Conservation (phyloP, 192 early-diverging fungal genomes). For the Backusella liffmaniae region DNA sequence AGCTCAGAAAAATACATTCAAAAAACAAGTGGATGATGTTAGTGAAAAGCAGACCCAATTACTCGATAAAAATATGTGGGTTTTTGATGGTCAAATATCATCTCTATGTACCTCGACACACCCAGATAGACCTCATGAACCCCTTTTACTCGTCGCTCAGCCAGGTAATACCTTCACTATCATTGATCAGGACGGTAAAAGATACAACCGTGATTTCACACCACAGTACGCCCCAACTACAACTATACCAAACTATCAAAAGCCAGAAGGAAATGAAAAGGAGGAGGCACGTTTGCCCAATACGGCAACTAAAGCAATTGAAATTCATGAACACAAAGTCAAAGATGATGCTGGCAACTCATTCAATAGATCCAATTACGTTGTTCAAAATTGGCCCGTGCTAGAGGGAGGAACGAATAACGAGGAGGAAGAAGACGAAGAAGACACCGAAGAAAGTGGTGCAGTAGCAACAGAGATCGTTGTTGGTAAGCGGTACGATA, state of each 20-base stretch:
- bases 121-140: slow-evolving; percentile 36
- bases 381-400: slow-evolving; percentile 31
- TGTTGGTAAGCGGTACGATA: slow-evolving; percentile 38
- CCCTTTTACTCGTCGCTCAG: slow-evolving; percentile 54
- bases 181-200: slow-evolving; percentile 40
- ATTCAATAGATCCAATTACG: slow-evolving; percentile 28
- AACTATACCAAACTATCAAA: neutral
- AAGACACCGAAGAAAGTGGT: slow-evolving; percentile 2
- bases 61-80: slow-evolving; percentile 51
- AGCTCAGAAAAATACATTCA: neutral
- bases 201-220: slow-evolving; percentile 38
- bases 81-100: slow-evolving; percentile 55
- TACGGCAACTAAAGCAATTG: neutral
- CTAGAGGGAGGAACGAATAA: slow-evolving; percentile 29
- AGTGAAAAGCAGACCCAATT: slow-evolving; percentile 6
- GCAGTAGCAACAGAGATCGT: slow-evolving; percentile 49
- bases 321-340: neutral
- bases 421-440: slow-evolving; percentile 2
- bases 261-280: neutral
- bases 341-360: slow-evolving; percentile 1
- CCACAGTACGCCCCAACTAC: slow-evolving; percentile 9
- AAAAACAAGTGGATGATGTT: neutral
- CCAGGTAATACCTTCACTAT: slow-evolving; percentile 48
- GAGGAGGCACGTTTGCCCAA: neutral
- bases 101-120: slow-evolving; percentile 45